A percentile compares a stretch with the other conserved stretches of the same genome.
These are phyloP conservation scores for Metschnikowia vanudenii DNA, from an alignment of 805 yeast genomes.

Conservation along the genomic window DNA sequence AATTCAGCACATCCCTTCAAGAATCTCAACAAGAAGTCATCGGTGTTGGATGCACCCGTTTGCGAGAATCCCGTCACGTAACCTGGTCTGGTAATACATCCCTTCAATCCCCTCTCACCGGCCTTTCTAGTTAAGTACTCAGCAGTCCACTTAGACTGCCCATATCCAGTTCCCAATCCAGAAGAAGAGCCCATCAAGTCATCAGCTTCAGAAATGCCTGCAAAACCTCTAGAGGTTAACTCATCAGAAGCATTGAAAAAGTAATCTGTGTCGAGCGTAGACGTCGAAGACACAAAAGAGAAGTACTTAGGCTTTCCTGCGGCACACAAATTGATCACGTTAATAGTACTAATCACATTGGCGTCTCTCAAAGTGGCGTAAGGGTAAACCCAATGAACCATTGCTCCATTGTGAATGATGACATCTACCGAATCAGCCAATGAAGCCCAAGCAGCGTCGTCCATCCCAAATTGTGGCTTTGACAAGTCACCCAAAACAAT, in stretches of 20 bases:
- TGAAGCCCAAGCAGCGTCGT: slow-evolving; percentile 52
- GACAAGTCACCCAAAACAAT: slow-evolving; percentile 84
- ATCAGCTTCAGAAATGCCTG: slow-evolving; percentile 81
- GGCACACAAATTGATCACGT: slow-evolving; percentile 74
- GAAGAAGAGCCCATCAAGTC: slow-evolving; percentile 74
- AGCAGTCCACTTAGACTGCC: slow-evolving; percentile 97
- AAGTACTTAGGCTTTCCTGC: slow-evolving; percentile 82
- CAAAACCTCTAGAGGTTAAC: slow-evolving; percentile 57
- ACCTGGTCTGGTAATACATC: slow-evolving; percentile 92
- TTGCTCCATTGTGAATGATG: slow-evolving; percentile 93
- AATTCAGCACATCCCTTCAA: slow-evolving; percentile 91
- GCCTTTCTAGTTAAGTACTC: slow-evolving; percentile 87
- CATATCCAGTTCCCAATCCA: slow-evolving; percentile 91
- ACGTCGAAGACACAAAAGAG: slow-evolving; percentile 93
- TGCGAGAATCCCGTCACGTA: slow-evolving; percentile 84
- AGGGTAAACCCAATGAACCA: slow-evolving; percentile 98
- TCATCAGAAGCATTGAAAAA: slow-evolving; percentile 76
- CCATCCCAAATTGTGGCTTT: slow-evolving; percentile 67
- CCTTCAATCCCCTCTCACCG: slow-evolving; percentile 82
- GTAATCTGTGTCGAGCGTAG: slow-evolving; percentile 82
- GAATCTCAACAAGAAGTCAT: slow-evolving; percentile 92
- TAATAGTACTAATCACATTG: slow-evolving; percentile 84
- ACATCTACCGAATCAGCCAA: slow-evolving; percentile 68
- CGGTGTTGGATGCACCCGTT: slow-evolving; percentile 92
- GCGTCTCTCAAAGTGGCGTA: slow-evolving; percentile 88